Evolutionary conservation across 2,329 filamentous ascomycete species (phyloP).

Genomic region (Fusarium sp.): DNA sequence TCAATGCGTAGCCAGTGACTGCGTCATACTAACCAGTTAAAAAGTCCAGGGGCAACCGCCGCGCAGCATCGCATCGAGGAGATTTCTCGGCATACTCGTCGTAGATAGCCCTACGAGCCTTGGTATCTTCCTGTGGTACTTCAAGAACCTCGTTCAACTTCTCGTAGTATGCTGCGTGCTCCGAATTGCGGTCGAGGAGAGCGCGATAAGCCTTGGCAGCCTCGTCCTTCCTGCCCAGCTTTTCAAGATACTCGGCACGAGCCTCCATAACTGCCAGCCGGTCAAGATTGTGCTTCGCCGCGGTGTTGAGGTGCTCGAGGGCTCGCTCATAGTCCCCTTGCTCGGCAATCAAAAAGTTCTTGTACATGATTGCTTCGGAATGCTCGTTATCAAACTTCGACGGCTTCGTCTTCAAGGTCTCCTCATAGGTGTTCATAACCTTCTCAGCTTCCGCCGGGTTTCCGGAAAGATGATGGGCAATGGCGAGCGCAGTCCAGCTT

Average conservation of each 20-base stretch:
- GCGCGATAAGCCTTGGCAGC: constrained; percentile 85
- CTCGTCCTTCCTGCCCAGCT: constrained; percentile 83
- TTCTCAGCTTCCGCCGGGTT: constrained; percentile 90
- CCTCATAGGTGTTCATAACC: constrained; percentile 91
- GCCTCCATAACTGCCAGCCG: constrained; percentile 88
- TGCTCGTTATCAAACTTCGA: constrained; percentile 88
- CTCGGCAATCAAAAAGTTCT: constrained; percentile 94
- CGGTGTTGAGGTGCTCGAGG: constrained; percentile 85
- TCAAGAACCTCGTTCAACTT: constrained; percentile 79
- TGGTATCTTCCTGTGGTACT: constrained; percentile 70
- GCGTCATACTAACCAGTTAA: constrained; percentile 71
- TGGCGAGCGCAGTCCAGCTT: constrained; percentile 97
- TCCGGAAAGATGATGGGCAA: constrained; percentile 92
- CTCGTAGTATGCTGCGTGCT: constrained; percentile 89
- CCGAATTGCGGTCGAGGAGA: constrained; percentile 88
- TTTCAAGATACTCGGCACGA: constrained; percentile 85
- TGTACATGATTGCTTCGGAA: constrained; percentile 94
- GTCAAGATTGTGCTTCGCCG: constrained; percentile 85
- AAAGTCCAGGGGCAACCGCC: constrained; percentile 91
- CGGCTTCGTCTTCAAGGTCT: constrained; percentile 87
- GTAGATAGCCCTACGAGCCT: constrained; percentile 79
- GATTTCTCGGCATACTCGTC: constrained; percentile 84
- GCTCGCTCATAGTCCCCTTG: constrained; percentile 86
- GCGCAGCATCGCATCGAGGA: constrained; percentile 86
- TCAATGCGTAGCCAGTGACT: neutral